Percentiles rank a stretch among this genome's conserved stretches.
These are phyloP conservation scores for Bullera alba DNA, from an alignment of 768 basidiomycete genomes.

Conservation along the genomic window DNA sequence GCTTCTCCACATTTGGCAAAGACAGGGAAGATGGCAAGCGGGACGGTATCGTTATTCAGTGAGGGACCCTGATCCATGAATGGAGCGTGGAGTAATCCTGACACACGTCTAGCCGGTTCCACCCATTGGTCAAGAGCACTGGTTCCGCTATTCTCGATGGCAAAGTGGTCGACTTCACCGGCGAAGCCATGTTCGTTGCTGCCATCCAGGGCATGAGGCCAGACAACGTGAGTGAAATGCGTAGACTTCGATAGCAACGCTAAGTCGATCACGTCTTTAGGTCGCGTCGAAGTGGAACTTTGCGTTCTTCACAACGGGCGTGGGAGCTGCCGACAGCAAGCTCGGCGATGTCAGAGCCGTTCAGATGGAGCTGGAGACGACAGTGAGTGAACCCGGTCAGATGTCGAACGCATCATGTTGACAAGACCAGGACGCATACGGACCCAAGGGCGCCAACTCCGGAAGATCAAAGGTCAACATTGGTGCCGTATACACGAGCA, in stretches of 20 bases:
- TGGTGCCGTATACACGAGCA: constrained; percentile 50
- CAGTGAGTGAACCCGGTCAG: constrained; percentile 33
- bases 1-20: constrained; percentile 49
- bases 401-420: not conserved
- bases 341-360: constrained; percentile 66
- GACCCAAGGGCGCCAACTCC: constrained; percentile 68
- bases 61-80: constrained; percentile 5
- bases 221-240: constrained; percentile 55
- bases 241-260: no score
- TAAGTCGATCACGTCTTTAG: constrained; percentile 7
- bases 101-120: constrained; percentile 58
- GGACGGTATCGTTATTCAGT: constrained; percentile 64
- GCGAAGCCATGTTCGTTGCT: constrained; percentile 67
- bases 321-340: constrained; percentile 51
- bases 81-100: not conserved
- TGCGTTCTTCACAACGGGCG: constrained; percentile 63
- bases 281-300: constrained; percentile 94
- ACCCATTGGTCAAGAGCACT: constrained; percentile 61
- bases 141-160: constrained; percentile 68
- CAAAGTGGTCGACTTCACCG: constrained; percentile 48
- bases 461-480: constrained; percentile 79
- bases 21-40: constrained; percentile 29
- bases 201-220: constrained; percentile 99
- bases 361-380: constrained; percentile 93
- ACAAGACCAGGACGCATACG: constrained; percentile 55